A percentile compares a stretch with the other conserved stretches of the same genome.
phyloP scores from a whole-genome alignment of 352 stramenopile genomes.

The Globisporangium echinulatum region DNA sequence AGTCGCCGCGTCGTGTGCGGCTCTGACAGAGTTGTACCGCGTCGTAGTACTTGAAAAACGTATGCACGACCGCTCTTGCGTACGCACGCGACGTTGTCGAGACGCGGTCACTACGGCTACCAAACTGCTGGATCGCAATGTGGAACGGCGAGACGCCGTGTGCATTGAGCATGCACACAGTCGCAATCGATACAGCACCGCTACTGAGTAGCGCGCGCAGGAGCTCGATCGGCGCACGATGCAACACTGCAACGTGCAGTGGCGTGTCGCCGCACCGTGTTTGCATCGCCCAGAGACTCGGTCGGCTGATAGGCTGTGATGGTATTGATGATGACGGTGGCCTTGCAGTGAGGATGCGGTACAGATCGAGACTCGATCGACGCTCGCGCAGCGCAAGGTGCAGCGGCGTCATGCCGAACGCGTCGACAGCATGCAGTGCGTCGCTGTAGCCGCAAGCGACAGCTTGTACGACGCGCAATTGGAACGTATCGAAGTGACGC shows the following conservation, averaged over 20 bases:
- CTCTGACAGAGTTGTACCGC: conserved; percentile 18
- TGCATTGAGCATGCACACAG: conserved; percentile 22
- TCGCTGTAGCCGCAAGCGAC: conserved; percentile 37
- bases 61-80: conserved; percentile 28
- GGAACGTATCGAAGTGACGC: conserved; percentile 22
- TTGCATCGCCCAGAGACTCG: conserved; percentile 8
- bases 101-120: not conserved
- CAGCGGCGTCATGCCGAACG: conserved; percentile 54
- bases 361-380: conserved; percentile 15
- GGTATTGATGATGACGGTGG: no score
- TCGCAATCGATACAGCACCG: conserved; percentile 3
- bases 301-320: no score
- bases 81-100: conserved; percentile 6
- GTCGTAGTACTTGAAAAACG: conserved; percentile 34
- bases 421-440: conserved; percentile 31
- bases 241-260: conserved; percentile 27
- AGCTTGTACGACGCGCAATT: conserved; percentile 22
- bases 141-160: conserved; percentile 42
- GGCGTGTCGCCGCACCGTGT: conserved; percentile 24
- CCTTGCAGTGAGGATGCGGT: conserved; percentile 18
- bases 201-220: conserved; percentile 29
- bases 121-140: conserved; percentile 29
- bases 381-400: conserved; percentile 50
- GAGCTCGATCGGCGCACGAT: conserved; percentile 28
- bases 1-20: conserved; percentile 31